These are phyloP conservation scores for Cicer cuneatum DNA, from an alignment of 306 rosid genomes.

Conservation along the genomic window DNA sequence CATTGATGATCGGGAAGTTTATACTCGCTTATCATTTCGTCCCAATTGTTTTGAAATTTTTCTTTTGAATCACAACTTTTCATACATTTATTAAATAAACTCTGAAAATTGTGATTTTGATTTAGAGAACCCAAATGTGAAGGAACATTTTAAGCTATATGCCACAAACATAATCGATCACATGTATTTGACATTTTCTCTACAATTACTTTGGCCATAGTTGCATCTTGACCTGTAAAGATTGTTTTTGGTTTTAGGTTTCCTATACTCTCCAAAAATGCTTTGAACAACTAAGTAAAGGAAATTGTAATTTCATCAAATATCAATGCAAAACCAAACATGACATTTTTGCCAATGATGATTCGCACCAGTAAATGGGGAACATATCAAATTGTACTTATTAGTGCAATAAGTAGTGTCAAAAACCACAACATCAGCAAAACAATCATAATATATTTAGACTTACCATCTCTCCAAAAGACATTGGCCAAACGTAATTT, in stretches of 20 bases:
- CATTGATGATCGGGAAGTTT: not conserved
- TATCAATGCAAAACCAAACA: not conserved
- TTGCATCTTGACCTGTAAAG: not conserved
- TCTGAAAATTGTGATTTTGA: not conserved
- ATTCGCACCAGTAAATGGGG: not conserved
- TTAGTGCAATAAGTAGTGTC: not conserved
- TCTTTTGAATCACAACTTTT: not conserved
- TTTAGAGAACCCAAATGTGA: not conserved
- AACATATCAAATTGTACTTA: not conserved
- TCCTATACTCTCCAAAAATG: constrained; percentile 6
- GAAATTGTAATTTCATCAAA: not conserved
- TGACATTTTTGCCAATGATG: constrained; percentile 16
- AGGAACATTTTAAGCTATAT: not conserved
- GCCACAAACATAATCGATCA: not conserved
- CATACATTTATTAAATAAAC: too few relatives aligned
- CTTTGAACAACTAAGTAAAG: not conserved
- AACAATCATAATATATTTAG: not conserved
- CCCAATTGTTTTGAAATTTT: not conserved
- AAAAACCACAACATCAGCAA: not conserved
- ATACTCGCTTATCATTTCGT: not conserved
- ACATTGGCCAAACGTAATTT: not conserved
- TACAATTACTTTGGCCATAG: not conserved
- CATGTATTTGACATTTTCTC: not conserved
- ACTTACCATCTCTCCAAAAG: not conserved
- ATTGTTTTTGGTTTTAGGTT: not conserved